Evolutionary conservation across 768 basidiomycete species (phyloP), one percentile per base, ranked within the genome.

Genomic region (Mrakia blollopis): DNA sequence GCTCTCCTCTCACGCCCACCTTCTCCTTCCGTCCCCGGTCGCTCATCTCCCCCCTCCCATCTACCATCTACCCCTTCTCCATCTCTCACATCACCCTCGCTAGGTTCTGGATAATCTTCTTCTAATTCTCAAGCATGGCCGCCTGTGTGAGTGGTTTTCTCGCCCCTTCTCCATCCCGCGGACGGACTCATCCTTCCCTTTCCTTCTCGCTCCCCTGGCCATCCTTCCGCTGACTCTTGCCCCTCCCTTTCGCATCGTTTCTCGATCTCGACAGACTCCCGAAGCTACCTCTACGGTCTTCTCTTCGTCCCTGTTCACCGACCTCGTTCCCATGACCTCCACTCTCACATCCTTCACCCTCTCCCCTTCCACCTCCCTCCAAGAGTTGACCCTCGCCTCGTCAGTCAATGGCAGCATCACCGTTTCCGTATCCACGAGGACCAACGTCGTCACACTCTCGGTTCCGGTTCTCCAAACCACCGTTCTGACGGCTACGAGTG

Each of bases 241-340:
- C 9, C n/a, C 28, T 11, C 16, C 3, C 9, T 3, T n/a, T 57
- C n/a, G n/a, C 14, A 9, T 57, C 25, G 3, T 28, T 18, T 25
- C n/a, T 8, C 37, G 62, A 44, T 44, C 44, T 44, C 14, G 10
- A 44, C 65, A 68, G 65, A 68, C 65, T 13, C 65, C 65, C 4
- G 35, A 23, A 23, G 65, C 65, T 35, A 68, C 65, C 35, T 68
- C 65, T 5, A 68, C 65, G 25, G 65, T 68, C 21, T 44, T 68
- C 65, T 39, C 35, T n/a, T 39, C 65, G 25, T n/a, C 35, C 18
- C 23, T 68, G 37, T 68, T 68, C 37, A 68, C 65, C 13, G 2
- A 13, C 37, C 65, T 68, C 35, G 44, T 68, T 25, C 65, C 65
- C 6, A 39, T 23, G 13, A 41, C 37, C 0, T 39, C 37, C 1